A percentile compares a stretch with the other conserved stretches of the same genome.
Conservation (phyloP, 495 filamentous ascomycete genomes). For the Neurospora sp. region DNA sequence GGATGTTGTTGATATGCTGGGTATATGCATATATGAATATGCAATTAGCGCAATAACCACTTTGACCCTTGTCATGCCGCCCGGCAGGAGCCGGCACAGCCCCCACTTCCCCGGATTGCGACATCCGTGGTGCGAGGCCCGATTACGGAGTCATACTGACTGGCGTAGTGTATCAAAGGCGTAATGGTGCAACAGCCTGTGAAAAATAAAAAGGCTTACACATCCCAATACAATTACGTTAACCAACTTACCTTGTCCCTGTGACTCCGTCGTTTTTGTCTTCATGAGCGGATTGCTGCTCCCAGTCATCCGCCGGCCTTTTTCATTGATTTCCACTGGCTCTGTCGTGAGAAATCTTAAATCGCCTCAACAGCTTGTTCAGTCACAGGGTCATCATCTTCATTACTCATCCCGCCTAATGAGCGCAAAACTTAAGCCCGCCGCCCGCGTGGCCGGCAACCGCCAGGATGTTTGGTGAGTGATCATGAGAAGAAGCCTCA, state of each 20-base stretch:
- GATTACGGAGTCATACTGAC: background rate
- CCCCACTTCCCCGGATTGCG: background rate
- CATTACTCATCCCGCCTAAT: conserved; percentile 16
- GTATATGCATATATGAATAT: background rate
- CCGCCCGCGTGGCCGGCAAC: conserved; percentile 66
- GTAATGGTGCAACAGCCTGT: background rate
- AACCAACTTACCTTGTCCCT: background rate
- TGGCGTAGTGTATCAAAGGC: background rate
- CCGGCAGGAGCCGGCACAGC: background rate
- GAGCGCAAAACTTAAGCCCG: conserved; percentile 49
- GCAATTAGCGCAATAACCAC: background rate
- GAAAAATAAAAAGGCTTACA: background rate
- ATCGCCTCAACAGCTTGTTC: background rate
- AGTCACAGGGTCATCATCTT: conserved; percentile 5
- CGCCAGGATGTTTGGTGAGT: conserved; percentile 89
- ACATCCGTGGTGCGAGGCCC: background rate
- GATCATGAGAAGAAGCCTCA: background rate
- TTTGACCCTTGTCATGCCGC: background rate
- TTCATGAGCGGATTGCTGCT: background rate
- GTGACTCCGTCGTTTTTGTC: background rate
- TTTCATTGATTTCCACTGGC: background rate
- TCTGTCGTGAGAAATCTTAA: background rate
- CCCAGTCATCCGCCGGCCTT: background rate
- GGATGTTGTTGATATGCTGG: background rate
- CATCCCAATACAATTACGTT: background rate